A percentile compares a stretch with the other conserved stretches of the same genome.
Conservation (phyloP, 148 eudicot genomes). For the Rhododendron henanense region DNA sequence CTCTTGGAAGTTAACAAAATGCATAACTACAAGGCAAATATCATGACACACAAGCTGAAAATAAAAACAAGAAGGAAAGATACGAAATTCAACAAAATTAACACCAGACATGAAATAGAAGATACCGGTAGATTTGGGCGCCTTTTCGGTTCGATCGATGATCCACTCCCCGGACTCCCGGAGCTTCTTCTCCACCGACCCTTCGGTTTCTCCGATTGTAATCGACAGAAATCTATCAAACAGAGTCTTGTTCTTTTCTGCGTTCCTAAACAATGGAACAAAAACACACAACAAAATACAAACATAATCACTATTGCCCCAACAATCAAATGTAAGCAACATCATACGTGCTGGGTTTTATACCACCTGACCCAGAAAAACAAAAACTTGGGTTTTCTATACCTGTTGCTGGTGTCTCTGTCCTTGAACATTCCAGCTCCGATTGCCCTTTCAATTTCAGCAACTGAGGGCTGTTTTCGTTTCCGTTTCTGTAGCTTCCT, state of each 20-base stretch:
- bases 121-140: conserved; percentile 44
- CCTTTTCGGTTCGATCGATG: conserved; percentile 35
- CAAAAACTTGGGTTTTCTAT: conserved; percentile 3
- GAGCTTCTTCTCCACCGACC: not conserved
- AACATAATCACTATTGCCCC: not conserved
- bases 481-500: conserved; percentile 10
- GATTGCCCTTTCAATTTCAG: conserved; percentile 68
- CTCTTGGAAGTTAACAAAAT: not conserved
- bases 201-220: conserved; percentile 13
- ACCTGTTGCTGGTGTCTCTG: conserved; percentile 44
- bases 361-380: conserved; percentile 11
- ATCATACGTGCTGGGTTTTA: not conserved
- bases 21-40: not conserved
- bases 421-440: conserved; percentile 78
- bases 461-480: conserved; percentile 43
- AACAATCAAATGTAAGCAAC: not conserved
- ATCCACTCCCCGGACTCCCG: not conserved
- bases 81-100: not conserved
- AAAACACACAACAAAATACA: not conserved
- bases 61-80: too few species aligned
- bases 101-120: not conserved
- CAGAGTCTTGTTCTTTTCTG: conserved; percentile 32
- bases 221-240: conserved; percentile 49
- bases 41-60: not conserved
- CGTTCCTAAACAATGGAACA: not conserved